Evolutionary conservation across 345 rosid species (phyloP).

Genomic region (Brassica cretica): DNA sequence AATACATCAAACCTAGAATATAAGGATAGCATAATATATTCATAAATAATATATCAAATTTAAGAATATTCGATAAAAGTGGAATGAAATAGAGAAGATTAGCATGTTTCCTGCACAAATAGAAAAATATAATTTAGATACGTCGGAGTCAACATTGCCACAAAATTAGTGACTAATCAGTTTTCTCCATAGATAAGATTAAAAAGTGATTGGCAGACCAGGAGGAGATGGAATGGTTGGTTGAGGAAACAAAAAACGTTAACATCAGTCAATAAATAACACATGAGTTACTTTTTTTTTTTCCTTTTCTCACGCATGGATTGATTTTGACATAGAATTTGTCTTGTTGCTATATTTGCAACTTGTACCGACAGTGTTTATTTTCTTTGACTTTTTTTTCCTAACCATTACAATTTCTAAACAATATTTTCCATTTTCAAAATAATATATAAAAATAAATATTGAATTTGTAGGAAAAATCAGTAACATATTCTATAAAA

Average conservation of each 20-base stretch:
- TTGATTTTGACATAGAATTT: constrained; percentile 13
- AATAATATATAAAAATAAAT: neutral
- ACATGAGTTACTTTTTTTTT: constrained; percentile 2
- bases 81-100: too few species aligned
- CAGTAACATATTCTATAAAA: too few species aligned
- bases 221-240: neutral
- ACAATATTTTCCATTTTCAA: neutral
- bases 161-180: neutral
- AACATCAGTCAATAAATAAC: constrained; percentile 26
- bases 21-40: too few species aligned
- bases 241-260: constrained; percentile 19
- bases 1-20: neutral
- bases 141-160: too few species aligned
- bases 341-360: constrained; percentile 28
- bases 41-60: too few species aligned
- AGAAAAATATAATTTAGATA: too few species aligned
- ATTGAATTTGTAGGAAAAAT: neutral
- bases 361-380: constrained; percentile 33
- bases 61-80: too few species aligned
- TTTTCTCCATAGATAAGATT: neutral
- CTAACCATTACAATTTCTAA: neutral
- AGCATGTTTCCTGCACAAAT: too few species aligned
- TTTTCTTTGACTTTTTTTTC: constrained; percentile 11
- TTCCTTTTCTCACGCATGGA: neutral
- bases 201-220: neutral